Evolutionary conservation across 768 basidiomycete genomes (phyloP), one percentile per base, ranked within the genome.

Genomic region (Kwoniella mangroviensis): DNA sequence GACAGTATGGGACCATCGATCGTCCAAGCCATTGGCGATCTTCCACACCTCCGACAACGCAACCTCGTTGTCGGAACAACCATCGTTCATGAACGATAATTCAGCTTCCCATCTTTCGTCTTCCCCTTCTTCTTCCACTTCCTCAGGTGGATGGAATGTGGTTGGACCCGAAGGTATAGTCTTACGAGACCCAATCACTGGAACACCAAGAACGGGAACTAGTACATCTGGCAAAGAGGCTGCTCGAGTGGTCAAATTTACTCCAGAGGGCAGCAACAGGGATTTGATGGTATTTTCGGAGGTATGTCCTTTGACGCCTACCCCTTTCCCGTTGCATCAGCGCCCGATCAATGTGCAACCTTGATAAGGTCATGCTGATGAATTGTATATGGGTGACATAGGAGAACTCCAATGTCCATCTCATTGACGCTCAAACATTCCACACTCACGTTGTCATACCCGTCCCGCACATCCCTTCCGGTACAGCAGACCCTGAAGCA

Each of bases 251-350:
- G 89, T 97, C 78, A 95, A 95, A 82, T 97, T 96, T 83, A 88
- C 89, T 68, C 87, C 88, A 12, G 87, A 88, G 1, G 88, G 88
- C 22, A 77, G 84, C 55, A 87, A 88, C 26, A 87, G 88, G 70
- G 94, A 96, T 82, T 82, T 94, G 1, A 88, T 96, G 88, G 89
- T 89, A 0, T 97, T 94, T 83, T 93, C 94, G 17, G 94, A 95
- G 89, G 93, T 93, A 71, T 65, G 88, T 62, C 21, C 4, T 56
- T 10, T 42, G 21, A 57, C 13, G 19, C 34, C 3, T 34, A 4
- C 34, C 6, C 34, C 34, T 34, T 34, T 34, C 34, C 34, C 34
- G 34, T 34, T 34, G 34, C 34, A 34, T 34, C 34, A 34, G 34
- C 34, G 34, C 34, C 6, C 34, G 34, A 34, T 34, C 6, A 7